Percentiles rank a stretch among this genome's conserved stretches.
phyloP scores from a whole-genome alignment of 2,329 filamentous ascomycete genomes.

The Aspergillus viridinutans region DNA sequence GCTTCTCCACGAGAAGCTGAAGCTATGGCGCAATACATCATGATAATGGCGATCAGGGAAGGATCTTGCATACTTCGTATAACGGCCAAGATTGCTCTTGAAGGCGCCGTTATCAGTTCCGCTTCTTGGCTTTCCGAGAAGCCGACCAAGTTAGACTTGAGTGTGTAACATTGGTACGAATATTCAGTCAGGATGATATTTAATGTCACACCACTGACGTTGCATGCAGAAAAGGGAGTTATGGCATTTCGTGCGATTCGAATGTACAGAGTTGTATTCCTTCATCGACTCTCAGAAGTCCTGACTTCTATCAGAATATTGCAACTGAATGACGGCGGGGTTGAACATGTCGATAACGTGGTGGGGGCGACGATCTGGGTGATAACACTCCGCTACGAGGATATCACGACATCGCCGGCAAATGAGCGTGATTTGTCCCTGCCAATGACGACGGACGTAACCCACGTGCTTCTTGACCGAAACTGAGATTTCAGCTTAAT shows the following conservation, averaged over 20 bases:
- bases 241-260: background rate
- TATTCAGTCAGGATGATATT: background rate
- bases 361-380: background rate
- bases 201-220: background rate
- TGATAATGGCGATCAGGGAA: background rate
- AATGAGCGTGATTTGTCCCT: background rate
- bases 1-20: background rate
- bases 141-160: background rate
- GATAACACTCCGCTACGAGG: background rate
- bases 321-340: background rate
- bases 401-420: background rate
- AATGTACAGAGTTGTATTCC: background rate
- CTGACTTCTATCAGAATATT: too few relatives aligned
- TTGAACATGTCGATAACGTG: background rate
- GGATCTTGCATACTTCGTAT: background rate
- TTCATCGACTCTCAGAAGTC: background rate
- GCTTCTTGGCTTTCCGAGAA: background rate
- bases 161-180: background rate
- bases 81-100: background rate
- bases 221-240: background rate
- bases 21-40: background rate
- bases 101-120: background rate
- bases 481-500: background rate
- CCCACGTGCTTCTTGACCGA: background rate
- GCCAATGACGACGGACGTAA: background rate